Conservation (phyloP, 192 early-diverging fungal species). For the Entophlyctis helioformis region DNA sequence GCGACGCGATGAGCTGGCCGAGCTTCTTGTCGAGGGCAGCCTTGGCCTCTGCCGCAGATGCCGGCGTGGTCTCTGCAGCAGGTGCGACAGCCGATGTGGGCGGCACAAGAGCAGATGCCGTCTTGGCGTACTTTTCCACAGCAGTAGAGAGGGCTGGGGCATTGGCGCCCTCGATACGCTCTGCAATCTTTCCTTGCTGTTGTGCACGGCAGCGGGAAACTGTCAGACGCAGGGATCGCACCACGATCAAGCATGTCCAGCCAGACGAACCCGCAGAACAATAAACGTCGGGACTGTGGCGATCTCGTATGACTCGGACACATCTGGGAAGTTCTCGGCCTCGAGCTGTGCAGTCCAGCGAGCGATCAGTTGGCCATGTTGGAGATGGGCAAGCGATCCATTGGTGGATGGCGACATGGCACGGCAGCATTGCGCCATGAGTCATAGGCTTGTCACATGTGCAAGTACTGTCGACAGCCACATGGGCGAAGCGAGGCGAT, state of each 20-base stretch:
- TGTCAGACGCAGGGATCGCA: no score
- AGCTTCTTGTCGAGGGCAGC: slow-evolving; percentile 21
- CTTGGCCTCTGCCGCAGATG: slow-evolving; percentile 19
- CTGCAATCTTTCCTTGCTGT: slow-evolving; percentile 53
- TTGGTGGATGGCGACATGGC: no score
- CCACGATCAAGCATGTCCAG: no score
- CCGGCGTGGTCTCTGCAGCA: background rate
- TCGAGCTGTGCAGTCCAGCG: slow-evolving; percentile 27
- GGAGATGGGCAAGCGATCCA: background rate
- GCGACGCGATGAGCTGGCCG: slow-evolving; percentile 19
- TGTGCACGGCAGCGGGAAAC: no score
- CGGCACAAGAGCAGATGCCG: slow-evolving; percentile 7
- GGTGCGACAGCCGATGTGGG: slow-evolving; percentile 10
- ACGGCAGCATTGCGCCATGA: no score
- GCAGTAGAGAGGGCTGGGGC: slow-evolving; percentile 61
- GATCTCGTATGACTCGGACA: slow-evolving; percentile 82
- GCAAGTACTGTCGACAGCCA: no score
- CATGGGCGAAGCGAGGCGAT: no score
- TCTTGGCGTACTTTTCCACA: slow-evolving; percentile 54
- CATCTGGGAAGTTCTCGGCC: slow-evolving; percentile 81
- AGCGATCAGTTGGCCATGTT: slow-evolving; percentile 1
- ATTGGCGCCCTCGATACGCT: slow-evolving; percentile 82
- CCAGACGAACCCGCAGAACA: no score
- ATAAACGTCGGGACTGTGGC: slow-evolving; percentile 85
- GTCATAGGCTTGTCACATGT: no score